Percentiles rank a stretch among this genome's conserved stretches.
phyloP scores from a whole-genome alignment of 2,329 filamentous ascomycete species.

The Penicillium griseofulvum region DNA sequence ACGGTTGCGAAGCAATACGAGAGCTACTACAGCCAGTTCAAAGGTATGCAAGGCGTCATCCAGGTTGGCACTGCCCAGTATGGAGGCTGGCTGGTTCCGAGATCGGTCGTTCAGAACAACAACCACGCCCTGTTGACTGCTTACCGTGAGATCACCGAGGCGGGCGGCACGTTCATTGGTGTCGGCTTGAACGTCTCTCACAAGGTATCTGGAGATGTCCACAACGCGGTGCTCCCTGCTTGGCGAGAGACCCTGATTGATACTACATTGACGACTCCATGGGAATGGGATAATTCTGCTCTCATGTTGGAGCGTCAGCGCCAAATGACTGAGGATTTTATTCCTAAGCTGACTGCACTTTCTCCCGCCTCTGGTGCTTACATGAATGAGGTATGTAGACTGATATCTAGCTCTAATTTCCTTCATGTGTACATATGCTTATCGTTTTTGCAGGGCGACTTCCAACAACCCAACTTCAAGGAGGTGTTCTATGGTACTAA shows the following conservation, averaged over 20 bases:
- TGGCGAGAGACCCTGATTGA: conserved; percentile 47
- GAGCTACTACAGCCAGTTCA: conserved; percentile 34
- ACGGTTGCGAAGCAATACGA: conserved; percentile 29
- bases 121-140: conserved; percentile 30
- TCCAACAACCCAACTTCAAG: conserved; percentile 37
- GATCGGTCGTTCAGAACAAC: conserved; percentile 34
- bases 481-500: conserved; percentile 40
- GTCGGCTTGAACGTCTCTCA: conserved; percentile 41
- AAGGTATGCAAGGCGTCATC: conserved; percentile 30
- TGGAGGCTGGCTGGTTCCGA: conserved; percentile 37
- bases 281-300: conserved; percentile 35
- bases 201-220: conserved; percentile 39
- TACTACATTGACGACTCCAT: conserved; percentile 36
- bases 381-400: conserved; percentile 15
- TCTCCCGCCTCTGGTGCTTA: conserved; percentile 34
- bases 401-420: background rate
- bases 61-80: conserved; percentile 41
- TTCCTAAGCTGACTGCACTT: conserved; percentile 37
- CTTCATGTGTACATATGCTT: background rate
- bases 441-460: conserved; percentile 23
- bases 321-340: conserved; percentile 41
- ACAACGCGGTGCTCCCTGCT: conserved; percentile 44
- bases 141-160: conserved; percentile 35
- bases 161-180: conserved; percentile 36
- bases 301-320: conserved; percentile 37